Conservation (phyloP, 352 stramenopile species). For the Globisporangium paddicum region DNA sequence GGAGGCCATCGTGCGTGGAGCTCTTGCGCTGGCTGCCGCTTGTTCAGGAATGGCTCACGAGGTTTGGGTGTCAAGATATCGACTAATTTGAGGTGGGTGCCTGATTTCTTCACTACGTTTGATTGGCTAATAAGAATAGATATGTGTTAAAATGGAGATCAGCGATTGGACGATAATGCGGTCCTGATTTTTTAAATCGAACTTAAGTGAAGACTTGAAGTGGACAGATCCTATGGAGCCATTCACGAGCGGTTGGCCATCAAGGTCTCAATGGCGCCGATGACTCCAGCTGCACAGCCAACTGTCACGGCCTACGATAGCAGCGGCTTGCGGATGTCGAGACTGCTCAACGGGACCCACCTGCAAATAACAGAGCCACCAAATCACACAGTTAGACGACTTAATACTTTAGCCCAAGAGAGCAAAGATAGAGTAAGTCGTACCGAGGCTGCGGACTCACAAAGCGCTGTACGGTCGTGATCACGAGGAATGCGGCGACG, state of each 20-base stretch:
- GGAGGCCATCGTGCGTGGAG: slow-evolving; percentile 3
- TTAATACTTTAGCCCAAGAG: neutral
- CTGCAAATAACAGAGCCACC: neutral
- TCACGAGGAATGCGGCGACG: slow-evolving; percentile 18
- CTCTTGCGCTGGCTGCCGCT: neutral
- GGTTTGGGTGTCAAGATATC: neutral
- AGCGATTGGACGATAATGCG: neutral
- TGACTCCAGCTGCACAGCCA: too few relatives aligned
- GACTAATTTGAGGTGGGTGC: neutral
- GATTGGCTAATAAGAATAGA: neutral
- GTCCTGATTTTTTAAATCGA: slow-evolving; percentile 6
- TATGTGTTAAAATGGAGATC: neutral
- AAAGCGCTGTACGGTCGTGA: slow-evolving; percentile 20
- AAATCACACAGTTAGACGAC: neutral
- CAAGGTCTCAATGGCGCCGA: too few relatives aligned
- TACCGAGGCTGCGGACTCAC: slow-evolving; percentile 12
- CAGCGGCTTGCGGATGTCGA: slow-evolving; percentile 5
- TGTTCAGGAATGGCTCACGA: slow-evolving; percentile 4
- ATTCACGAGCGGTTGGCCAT: too few relatives aligned
- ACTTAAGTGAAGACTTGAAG: slow-evolving; percentile 1
- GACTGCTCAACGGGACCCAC: neutral
- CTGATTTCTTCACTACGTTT: neutral
- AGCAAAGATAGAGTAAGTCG: neutral
- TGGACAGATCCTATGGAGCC: neutral
- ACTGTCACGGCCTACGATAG: slow-evolving; percentile 4